Percentiles rank a stretch among this genome's conserved stretches.
phyloP scores from a whole-genome alignment of 768 basidiomycete genomes.

The Sarcodon aspratus region DNA sequence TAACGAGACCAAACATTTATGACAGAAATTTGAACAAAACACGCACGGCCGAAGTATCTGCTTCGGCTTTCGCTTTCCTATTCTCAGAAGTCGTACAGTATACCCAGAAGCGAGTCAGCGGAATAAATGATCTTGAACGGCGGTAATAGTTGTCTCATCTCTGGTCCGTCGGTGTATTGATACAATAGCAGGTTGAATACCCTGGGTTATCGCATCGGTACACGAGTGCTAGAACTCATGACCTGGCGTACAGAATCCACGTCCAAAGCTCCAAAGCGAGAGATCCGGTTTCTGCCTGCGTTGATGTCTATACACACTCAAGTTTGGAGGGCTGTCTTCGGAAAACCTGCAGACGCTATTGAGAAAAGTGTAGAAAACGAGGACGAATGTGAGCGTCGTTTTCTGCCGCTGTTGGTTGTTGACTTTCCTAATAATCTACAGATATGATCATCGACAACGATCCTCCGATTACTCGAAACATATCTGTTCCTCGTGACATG shows the following conservation, averaged over 20 bases:
- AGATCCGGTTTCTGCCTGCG: conserved; percentile 81
- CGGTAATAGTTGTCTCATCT: conserved; percentile 40
- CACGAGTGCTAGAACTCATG: conserved; percentile 79
- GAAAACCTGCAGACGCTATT: conserved; percentile 86
- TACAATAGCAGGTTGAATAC: conserved; percentile 60
- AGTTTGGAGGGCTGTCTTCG: conserved; percentile 91
- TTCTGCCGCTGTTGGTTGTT: conserved; percentile 1
- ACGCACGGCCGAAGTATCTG: conserved; percentile 71
- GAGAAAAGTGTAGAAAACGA: conserved; percentile 95
- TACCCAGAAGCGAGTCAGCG: conserved; percentile 89
- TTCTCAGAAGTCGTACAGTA: conserved; percentile 94
- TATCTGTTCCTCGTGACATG: conserved; percentile 92
- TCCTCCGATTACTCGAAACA: conserved; percentile 81
- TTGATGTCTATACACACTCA: conserved; percentile 93
- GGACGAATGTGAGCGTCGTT: conserved; percentile 69
- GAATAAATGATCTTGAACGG: conserved; percentile 91
- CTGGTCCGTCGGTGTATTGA: not conserved
- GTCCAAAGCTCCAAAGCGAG: conserved; percentile 86
- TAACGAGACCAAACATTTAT: conserved; percentile 66
- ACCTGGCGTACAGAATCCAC: conserved; percentile 66
- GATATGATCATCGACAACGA: conserved; percentile 99
- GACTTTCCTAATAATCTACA: conserved; percentile 17
- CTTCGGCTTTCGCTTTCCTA: conserved; percentile 70
- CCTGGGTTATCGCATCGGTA: conserved; percentile 87
- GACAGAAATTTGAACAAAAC: conserved; percentile 87